Percentiles rank a stretch among this genome's conserved stretches.
Conservation (phyloP, 495 filamentous ascomycete species). For the Poronia punctata region DNA sequence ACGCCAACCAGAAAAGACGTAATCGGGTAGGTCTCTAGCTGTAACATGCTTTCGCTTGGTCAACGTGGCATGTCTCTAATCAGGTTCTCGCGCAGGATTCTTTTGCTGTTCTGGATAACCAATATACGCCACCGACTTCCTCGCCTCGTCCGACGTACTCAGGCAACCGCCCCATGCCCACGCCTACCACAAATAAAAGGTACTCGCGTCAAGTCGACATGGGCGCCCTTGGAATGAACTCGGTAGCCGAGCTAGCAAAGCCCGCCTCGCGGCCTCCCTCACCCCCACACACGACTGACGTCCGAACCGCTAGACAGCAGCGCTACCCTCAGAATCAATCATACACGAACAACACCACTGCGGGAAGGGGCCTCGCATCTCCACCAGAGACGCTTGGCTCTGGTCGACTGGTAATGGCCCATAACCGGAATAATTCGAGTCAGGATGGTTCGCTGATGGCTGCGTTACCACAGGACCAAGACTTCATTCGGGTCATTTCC, state of each 20-base stretch:
- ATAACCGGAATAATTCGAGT: slow-evolving; percentile 60
- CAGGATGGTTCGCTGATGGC: slow-evolving; percentile 77
- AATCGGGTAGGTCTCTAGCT: slow-evolving; percentile 71
- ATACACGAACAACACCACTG: slow-evolving; percentile 25
- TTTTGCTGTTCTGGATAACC: slow-evolving; percentile 58
- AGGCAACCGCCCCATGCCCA: slow-evolving; percentile 37
- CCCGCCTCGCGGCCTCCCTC: slow-evolving; percentile 63
- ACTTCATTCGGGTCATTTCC: slow-evolving; percentile 86
- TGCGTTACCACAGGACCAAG: slow-evolving; percentile 67
- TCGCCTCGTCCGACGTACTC: slow-evolving; percentile 57
- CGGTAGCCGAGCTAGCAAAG: slow-evolving; percentile 42
- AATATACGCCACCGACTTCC: slow-evolving; percentile 56
- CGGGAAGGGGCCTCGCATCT: slow-evolving; percentile 33
- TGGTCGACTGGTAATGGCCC: slow-evolving; percentile 40
- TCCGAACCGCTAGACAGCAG: slow-evolving; percentile 32
- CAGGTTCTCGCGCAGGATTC: too few species aligned
- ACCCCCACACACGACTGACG: slow-evolving; percentile 54
- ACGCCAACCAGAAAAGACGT: slow-evolving; percentile 74
- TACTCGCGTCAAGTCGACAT: slow-evolving; percentile 63
- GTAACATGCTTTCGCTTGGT: too few species aligned
- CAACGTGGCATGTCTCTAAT: too few species aligned
- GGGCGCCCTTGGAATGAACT: slow-evolving; percentile 30
- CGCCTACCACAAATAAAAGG: slow-evolving; percentile 58
- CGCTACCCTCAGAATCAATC: slow-evolving; percentile 36
- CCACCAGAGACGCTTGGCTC: slow-evolving; percentile 32